Conservation (phyloP, 495 filamentous ascomycete species). For the Daldinia grandis region DNA sequence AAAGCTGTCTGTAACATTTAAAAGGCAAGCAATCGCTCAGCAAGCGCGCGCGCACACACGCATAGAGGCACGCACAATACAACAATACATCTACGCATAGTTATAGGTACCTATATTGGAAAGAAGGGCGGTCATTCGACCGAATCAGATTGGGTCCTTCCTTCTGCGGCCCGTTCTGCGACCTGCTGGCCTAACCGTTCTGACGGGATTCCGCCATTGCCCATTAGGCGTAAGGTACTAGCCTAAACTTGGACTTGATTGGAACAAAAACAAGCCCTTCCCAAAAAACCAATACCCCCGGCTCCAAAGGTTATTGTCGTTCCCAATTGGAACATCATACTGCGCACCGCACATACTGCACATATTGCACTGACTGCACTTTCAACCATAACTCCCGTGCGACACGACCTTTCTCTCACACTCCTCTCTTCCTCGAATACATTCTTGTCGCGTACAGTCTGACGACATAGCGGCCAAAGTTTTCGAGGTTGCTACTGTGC, state of each 20-base stretch:
- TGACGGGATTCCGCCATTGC: conserved; percentile 42
- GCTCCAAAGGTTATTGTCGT: conserved; percentile 20
- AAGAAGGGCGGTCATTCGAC: conserved; percentile 26
- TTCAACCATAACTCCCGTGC: conserved; percentile 27
- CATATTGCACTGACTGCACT: conserved; percentile 8
- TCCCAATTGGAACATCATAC: conserved; percentile 33
- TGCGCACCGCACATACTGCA: conserved; percentile 19
- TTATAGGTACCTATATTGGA: conserved; percentile 11
- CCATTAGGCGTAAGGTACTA: conserved; percentile 42
- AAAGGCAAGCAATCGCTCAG: background rate
- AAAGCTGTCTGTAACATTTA: background rate
- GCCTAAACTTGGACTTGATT: conserved; percentile 41
- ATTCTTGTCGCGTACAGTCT: background rate
- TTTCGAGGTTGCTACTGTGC: background rate
- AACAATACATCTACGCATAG: background rate
- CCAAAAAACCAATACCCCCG: conserved; percentile 21
- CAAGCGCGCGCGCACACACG: background rate
- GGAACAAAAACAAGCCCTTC: conserved; percentile 27
- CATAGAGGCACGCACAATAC: background rate
- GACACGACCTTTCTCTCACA: conserved; percentile 9
- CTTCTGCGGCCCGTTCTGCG: conserved; percentile 43
- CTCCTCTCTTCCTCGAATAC: conserved; percentile 5
- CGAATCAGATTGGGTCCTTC: conserved; percentile 40
- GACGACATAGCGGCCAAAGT: background rate
- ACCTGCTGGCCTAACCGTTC: conserved; percentile 41